These are phyloP conservation scores for Pseudonitzschia multiseries DNA, from an alignment of 108 stramenopile genomes.

Conservation along the genomic window DNA sequence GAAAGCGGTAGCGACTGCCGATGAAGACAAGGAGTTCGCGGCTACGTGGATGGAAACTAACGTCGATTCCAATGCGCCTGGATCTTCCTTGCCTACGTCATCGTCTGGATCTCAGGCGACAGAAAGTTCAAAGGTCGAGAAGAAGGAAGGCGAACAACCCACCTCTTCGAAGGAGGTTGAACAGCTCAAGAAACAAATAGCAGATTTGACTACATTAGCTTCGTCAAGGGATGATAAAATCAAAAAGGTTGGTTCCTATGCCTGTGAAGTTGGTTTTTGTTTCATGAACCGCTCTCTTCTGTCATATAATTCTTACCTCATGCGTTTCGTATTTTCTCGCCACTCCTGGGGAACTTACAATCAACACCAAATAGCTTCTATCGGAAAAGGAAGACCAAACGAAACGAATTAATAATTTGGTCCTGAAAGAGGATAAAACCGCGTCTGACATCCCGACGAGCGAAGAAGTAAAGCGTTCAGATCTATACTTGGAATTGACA, in stretches of 20 bases:
- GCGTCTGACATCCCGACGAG: conserved; percentile 34
- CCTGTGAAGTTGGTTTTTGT: not conserved
- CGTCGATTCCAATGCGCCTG: not conserved
- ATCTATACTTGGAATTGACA: conserved; percentile 57
- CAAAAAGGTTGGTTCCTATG: conserved; percentile 57
- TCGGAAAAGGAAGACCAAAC: conserved; percentile 50
- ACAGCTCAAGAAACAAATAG: conserved; percentile 51
- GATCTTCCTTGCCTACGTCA: conserved; percentile 10
- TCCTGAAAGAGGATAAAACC: conserved; percentile 34
- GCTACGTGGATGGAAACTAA: conserved; percentile 41
- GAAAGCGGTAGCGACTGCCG: conserved; percentile 52
- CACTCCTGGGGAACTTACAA: not conserved
- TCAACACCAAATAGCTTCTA: conserved; percentile 32
- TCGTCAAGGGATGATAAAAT: conserved; percentile 64
- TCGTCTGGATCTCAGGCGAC: not conserved
- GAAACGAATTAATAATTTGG: conserved; percentile 62
- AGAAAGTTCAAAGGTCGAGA: not conserved
- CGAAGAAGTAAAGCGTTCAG: conserved; percentile 61
- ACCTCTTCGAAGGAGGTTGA: conserved; percentile 42
- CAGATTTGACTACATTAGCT: conserved; percentile 59
- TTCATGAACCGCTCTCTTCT: not conserved
- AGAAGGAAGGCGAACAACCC: conserved; percentile 23
- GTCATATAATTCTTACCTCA: not conserved
- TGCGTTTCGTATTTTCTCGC: not conserved
- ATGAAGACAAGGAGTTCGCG: conserved; percentile 53